Base-by-base conservation (phyloP, 768 basidiomycete genomes). In the Podaxis sp. region DNA sequence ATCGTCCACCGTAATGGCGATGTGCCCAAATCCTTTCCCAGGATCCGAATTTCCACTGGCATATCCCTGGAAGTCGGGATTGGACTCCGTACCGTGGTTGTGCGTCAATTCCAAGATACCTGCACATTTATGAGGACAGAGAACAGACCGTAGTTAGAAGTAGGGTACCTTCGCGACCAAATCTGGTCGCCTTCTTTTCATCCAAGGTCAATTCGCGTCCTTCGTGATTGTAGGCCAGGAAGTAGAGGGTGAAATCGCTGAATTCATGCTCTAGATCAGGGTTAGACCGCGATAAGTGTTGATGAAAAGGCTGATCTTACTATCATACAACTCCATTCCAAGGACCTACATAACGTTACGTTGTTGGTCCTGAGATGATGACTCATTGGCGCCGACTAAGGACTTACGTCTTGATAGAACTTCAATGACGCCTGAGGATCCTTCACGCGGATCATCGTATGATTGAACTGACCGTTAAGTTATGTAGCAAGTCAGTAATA, bases 31-130 rank as follows among this genome's bases (percentile, higher is more conserved):
- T 4, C 87, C 84, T 60, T 80, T 81, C 30, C 89, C 87, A 3
- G 91, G 90, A 3, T 96, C 95, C 3, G 84, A 72, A 76, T 99
- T 99, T 1, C 96, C 96, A 69, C 74, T 89, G 10, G 87, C 82
- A 73, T 97, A 98, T 38, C 93, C 95, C 68, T 86, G 73, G 80
- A 95, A 95, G 65, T 75, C 75, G 56, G 86, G 68, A 72, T 96
- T 90, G 60, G 76, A 78, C 77, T 99, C 96, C 61, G 93, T 93
- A 60, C 95, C 93, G 73, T 95, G 92, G 79, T 95, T 94, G 78
- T 91, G 87, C 1, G 90, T 94, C 54, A 95, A 82, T 73, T 96
- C 93, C 63, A 95, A 84, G 66, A 95, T 76, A 58, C 88, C 90
- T 91, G 67, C n/a, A 26, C 4, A 46, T 20, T 3, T 46, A 17